phyloP scores from a whole-genome alignment of 2,329 filamentous ascomycete species.

The Diplodia seriata region DNA sequence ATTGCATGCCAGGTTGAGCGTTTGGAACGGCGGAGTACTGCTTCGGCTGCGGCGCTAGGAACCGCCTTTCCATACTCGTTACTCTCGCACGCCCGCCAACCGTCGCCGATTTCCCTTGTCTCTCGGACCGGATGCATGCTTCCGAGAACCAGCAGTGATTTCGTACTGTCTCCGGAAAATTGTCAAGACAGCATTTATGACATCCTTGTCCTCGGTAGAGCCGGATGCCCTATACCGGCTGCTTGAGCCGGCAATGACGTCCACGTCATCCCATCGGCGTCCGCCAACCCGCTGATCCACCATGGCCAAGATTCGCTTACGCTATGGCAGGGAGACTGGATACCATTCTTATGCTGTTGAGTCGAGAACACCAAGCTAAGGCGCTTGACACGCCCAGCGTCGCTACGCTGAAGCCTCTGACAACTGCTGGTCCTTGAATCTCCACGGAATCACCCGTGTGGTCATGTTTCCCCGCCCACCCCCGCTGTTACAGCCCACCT shows the following conservation, averaged over 20 bases:
- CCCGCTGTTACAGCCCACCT: constrained; percentile 2
- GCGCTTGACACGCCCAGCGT: neutral
- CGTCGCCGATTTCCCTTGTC: neutral
- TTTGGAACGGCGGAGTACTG: neutral
- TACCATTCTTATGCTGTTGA: neutral
- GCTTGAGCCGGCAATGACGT: neutral
- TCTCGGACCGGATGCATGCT: constrained; percentile 1
- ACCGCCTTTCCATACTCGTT: too few species aligned
- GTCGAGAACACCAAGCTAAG: constrained; percentile 2
- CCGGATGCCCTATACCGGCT: neutral
- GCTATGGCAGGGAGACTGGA: neutral
- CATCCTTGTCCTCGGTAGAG: neutral
- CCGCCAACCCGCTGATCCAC: neutral
- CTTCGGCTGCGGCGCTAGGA: too few species aligned
- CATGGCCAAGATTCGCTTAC: neutral
- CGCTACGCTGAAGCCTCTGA: neutral
- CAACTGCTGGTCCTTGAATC: neutral
- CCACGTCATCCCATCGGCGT: neutral
- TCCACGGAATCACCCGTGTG: neutral
- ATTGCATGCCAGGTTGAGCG: neutral
- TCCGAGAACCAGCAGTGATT: neutral
- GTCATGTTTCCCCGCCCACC: neutral
- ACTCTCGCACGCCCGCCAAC: too few species aligned
- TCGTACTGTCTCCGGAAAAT: neutral
- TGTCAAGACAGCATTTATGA: neutral